These are phyloP conservation scores for Tolypocladium cylindrosporum DNA, from an alignment of 2,329 filamentous ascomycete species.

Conservation along the genomic window DNA sequence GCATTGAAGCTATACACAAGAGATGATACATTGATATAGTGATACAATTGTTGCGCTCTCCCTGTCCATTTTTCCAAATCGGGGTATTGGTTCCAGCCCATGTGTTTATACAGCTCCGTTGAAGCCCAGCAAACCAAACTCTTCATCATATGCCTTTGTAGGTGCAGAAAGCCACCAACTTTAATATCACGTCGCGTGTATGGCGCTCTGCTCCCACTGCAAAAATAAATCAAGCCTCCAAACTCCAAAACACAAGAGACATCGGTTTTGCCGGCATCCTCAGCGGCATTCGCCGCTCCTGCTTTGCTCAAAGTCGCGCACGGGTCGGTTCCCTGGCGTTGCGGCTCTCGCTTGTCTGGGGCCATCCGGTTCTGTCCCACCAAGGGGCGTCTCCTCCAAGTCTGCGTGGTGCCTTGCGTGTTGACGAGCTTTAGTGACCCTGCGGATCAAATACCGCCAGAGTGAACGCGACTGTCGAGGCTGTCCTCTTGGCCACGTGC, in stretches of 20 bases:
- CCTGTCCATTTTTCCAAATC: not conserved
- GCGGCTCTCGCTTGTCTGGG: not conserved
- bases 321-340: not conserved
- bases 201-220: not conserved
- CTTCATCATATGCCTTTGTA: not conserved
- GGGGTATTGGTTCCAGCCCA: not conserved
- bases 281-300: not conserved
- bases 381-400: not conserved
- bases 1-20: not conserved
- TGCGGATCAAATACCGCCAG: not conserved
- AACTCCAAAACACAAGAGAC: not conserved
- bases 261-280: not conserved
- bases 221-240: not conserved
- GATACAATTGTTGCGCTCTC: not conserved
- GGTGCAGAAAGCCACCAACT: not conserved
- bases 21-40: not conserved
- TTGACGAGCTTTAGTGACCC: not conserved
- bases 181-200: not conserved
- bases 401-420: not conserved
- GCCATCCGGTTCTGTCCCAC: not conserved
- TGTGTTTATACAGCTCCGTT: not conserved
- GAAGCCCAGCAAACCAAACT: not conserved
- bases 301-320: not conserved
- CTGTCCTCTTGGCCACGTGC: not conserved
- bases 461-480: not conserved